Conservation (phyloP, 257 asterid genomes). For the Solanum lycopersicoides region DNA sequence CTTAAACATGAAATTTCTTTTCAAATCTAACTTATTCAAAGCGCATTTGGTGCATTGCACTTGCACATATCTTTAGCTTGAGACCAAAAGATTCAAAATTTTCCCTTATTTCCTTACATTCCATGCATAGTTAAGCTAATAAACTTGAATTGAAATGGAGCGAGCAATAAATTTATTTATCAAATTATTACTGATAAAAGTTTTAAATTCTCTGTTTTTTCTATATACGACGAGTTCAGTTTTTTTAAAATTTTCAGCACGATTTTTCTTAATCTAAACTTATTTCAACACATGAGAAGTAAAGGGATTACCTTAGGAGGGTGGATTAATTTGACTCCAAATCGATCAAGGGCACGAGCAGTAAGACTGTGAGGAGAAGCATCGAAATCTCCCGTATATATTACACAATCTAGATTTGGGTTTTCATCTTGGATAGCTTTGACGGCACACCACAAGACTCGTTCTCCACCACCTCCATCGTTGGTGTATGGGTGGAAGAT, state of each 20-base stretch:
- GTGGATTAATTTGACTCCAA: slow-evolving; percentile 64
- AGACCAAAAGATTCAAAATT: background rate
- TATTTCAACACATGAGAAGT: background rate
- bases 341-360: slow-evolving; percentile 67
- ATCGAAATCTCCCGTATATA: slow-evolving; percentile 86
- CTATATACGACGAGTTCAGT: background rate
- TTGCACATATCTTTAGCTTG: background rate
- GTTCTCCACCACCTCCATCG: slow-evolving; percentile 99
- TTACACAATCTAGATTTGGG: slow-evolving; percentile 67
- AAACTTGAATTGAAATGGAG: background rate
- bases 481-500: slow-evolving; percentile 91
- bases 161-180: background rate
- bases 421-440: slow-evolving; percentile 79
- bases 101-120: background rate
- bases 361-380: slow-evolving; percentile 61
- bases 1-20: background rate
- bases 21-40: background rate
- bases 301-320: slow-evolving; percentile 43
- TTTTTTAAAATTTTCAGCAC: background rate
- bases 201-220: background rate
- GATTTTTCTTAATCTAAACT: background rate
- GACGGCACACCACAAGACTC: slow-evolving; percentile 96
- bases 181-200: background rate
- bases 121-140: background rate
- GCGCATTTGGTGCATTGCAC: background rate